Evolutionary conservation across 1,284 basidiomycete species (phyloP).

Genomic region (Pseudozyma sp.): DNA sequence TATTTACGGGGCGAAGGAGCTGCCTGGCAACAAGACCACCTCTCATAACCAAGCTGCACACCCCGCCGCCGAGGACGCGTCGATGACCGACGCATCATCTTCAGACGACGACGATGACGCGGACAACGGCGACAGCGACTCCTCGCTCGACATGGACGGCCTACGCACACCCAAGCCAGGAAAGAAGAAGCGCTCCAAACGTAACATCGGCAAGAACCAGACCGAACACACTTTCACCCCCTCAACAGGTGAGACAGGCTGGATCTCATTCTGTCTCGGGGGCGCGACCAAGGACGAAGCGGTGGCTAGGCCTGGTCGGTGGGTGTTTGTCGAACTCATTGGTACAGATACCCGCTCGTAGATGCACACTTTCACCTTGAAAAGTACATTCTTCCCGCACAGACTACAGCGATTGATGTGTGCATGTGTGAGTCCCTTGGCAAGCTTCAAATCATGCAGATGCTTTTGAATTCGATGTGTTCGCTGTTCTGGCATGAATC

Average conservation of each 20-base stretch:
- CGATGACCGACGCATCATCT: slow-evolving; percentile 24
- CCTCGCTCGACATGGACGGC: slow-evolving; percentile 33
- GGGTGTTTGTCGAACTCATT: slow-evolving; percentile 42
- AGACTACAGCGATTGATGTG: neutral
- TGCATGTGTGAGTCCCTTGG: neutral
- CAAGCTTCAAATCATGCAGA: too few species aligned
- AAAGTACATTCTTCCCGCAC: neutral
- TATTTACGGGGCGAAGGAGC: slow-evolving; percentile 25
- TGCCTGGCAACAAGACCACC: slow-evolving; percentile 16
- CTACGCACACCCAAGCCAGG: neutral
- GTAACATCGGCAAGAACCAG: slow-evolving; percentile 31
- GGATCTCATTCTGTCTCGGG: slow-evolving; percentile 36
- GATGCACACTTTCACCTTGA: neutral
- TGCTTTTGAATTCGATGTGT: too few species aligned
- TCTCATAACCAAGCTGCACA: neutral
- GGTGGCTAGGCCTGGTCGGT: slow-evolving; percentile 5
- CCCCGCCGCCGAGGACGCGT: neutral
- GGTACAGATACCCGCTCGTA: slow-evolving; percentile 45
- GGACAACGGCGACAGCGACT: slow-evolving; percentile 20
- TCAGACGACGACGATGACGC: slow-evolving; percentile 17
- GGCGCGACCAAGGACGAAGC: neutral
- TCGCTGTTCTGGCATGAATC: too few species aligned
- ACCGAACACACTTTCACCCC: slow-evolving; percentile 40
- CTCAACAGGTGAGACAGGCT: slow-evolving; percentile 36
- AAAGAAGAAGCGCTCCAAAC: slow-evolving; percentile 30